Conservation (phyloP, 2,329 filamentous ascomycete genomes). For the Fusarium pseudograminearum region DNA sequence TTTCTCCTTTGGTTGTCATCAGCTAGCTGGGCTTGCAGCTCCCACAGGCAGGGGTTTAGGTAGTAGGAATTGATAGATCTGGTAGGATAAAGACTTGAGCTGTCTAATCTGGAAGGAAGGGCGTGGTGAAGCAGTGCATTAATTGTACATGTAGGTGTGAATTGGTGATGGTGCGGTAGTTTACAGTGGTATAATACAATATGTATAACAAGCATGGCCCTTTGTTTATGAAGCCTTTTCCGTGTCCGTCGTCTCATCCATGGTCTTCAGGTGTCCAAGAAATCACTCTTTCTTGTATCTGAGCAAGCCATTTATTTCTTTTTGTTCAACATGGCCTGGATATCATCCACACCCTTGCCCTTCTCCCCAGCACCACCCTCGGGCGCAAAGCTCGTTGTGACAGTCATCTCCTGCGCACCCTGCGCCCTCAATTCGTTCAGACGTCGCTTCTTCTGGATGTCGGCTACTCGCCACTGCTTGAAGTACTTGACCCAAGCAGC, state of each 20-base stretch:
- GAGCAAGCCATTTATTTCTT: constrained; percentile 44
- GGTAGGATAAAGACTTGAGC: constrained; percentile 46
- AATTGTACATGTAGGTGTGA: constrained; percentile 19
- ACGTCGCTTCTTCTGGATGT: constrained; percentile 85
- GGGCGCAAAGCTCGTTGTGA: constrained; percentile 54
- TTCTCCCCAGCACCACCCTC: constrained; percentile 50
- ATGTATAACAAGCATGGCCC: constrained; percentile 21
- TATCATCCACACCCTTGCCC: constrained; percentile 53
- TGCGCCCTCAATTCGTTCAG: constrained; percentile 80
- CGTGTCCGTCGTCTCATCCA: constrained; percentile 6
- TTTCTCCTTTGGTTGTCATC: constrained; percentile 31
- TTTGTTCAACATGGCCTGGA: constrained; percentile 56
- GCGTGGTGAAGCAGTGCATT: constrained; percentile 21
- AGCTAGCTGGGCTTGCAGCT: constrained; percentile 28
- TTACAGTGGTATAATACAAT: constrained; percentile 43
- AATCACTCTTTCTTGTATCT: neutral
- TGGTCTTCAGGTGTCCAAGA: neutral
- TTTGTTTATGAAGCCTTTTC: constrained; percentile 20
- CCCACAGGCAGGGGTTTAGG: constrained; percentile 20
- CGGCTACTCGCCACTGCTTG: constrained; percentile 94
- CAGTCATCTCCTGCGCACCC: constrained; percentile 72
- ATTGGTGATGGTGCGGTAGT: constrained; percentile 37
- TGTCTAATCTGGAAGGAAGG: constrained; percentile 16
- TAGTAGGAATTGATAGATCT: constrained; percentile 45
- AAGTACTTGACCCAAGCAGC: constrained; percentile 98